Evolutionary conservation across 192 early-diverging fungal species (phyloP).

Genomic region (Coemansia sp.): DNA sequence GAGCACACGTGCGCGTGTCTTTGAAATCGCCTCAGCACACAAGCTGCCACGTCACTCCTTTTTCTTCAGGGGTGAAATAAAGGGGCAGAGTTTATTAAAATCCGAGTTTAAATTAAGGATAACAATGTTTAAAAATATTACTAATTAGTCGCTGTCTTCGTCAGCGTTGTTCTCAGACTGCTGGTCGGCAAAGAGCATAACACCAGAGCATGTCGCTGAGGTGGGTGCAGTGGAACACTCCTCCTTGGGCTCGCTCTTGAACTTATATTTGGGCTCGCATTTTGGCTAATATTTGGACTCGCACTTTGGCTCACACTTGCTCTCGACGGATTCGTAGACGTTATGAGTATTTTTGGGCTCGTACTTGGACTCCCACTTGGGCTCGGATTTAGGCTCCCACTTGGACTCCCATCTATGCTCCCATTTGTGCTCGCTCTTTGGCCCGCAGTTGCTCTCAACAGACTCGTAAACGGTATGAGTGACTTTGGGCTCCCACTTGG

Average conservation of each 20-base stretch:
- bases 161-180: background rate
- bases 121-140: background rate
- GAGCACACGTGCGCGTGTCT: background rate
- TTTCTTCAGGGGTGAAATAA: background rate
- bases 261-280: background rate
- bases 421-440: background rate
- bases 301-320: background rate
- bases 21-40: background rate
- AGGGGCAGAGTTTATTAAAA: background rate
- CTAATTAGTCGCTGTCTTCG: conserved; percentile 2
- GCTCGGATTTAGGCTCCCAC: background rate
- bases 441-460: conserved; percentile 2
- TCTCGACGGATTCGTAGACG: conserved; percentile 12
- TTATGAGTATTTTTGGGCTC: conserved; percentile 1
- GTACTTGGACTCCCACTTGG: background rate
- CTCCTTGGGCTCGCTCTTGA: background rate
- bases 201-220: background rate
- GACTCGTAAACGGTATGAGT: conserved; percentile 22
- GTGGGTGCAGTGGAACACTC: background rate
- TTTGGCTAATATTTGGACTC: background rate
- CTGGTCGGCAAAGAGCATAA: background rate
- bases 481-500: background rate
- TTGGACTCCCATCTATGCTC: background rate
- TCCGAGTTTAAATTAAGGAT: background rate
- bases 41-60: conserved; percentile 1